Conservation (phyloP, 441 rosid species). For the Populus tomentosa region DNA sequence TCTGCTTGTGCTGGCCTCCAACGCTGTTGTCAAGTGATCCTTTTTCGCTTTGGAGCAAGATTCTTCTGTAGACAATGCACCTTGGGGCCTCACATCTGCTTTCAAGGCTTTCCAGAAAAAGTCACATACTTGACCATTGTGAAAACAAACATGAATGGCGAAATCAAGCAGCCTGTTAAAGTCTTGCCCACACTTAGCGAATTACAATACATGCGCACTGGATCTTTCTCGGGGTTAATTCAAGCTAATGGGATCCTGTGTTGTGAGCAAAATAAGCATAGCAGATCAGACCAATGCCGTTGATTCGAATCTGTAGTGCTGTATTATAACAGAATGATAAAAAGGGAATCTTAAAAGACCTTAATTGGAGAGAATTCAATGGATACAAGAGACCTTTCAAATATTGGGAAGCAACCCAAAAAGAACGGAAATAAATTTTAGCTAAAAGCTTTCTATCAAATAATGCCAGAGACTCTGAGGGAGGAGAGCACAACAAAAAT, state of each 20-base stretch:
- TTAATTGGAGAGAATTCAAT: neutral
- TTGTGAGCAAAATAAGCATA: neutral
- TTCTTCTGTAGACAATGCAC: neutral
- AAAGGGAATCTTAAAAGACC: neutral
- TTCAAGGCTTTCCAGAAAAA: neutral
- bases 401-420: neutral
- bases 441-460: slow-evolving; percentile 23
- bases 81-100: neutral
- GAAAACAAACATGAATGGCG: neutral
- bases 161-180: neutral
- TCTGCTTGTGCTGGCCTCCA: neutral
- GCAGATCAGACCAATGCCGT: neutral
- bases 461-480: slow-evolving; percentile 55
- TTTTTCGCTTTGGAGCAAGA: neutral
- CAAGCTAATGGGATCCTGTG: neutral
- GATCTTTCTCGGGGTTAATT: neutral
- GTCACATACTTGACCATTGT: neutral
- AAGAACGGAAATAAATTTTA: neutral
- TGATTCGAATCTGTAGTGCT: neutral
- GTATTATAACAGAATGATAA: neutral
- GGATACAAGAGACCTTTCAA: neutral
- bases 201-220: neutral
- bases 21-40: neutral
- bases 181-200: neutral
- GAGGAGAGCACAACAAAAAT: slow-evolving; percentile 77